phyloP scores from a whole-genome alignment of 2,329 filamentous ascomycete species.

The Ceratocystiopsis minuta region DNA sequence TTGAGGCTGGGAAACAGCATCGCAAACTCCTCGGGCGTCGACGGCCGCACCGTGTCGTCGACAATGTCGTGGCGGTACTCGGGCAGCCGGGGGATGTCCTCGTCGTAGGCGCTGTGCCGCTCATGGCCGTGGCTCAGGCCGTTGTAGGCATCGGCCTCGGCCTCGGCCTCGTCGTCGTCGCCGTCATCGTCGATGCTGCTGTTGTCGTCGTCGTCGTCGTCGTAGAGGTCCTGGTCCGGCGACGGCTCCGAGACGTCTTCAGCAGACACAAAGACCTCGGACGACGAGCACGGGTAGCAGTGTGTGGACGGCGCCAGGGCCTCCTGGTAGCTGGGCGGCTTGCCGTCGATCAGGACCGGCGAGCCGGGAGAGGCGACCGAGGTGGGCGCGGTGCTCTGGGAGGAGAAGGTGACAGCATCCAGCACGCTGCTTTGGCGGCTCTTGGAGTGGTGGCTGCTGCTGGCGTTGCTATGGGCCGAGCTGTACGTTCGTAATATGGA shows the following conservation, averaged over 20 bases:
- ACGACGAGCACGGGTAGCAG: slow-evolving; percentile 14
- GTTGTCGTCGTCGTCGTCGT: slow-evolving; percentile 18
- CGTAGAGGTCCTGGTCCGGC: slow-evolving; percentile 9
- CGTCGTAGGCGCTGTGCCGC: slow-evolving; percentile 3
- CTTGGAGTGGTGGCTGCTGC: slow-evolving; percentile 17
- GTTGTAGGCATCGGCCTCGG: neutral
- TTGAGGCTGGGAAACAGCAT: slow-evolving; percentile 73
- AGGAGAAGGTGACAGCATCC: slow-evolving; percentile 19
- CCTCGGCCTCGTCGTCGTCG: neutral
- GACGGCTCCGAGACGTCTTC: slow-evolving; percentile 20
- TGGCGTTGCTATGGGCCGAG: slow-evolving; percentile 7
- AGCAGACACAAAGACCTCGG: slow-evolving; percentile 3
- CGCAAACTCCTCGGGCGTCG: slow-evolving; percentile 66
- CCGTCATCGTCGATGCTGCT: slow-evolving; percentile 1
- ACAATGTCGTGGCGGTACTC: slow-evolving; percentile 43
- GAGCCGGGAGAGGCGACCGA: slow-evolving; percentile 22
- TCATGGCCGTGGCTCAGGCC: slow-evolving; percentile 12
- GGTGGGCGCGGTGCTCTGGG: slow-evolving; percentile 27
- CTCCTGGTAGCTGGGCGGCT: slow-evolving; percentile 9
- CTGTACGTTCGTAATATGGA: slow-evolving; percentile 19
- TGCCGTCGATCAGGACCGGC: slow-evolving; percentile 19
- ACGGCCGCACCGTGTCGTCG: slow-evolving; percentile 50
- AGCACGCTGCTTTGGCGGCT: slow-evolving; percentile 24
- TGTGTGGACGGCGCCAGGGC: slow-evolving; percentile 22
- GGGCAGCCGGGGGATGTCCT: slow-evolving; percentile 33